These are phyloP conservation scores for Oryza punctata DNA, from an alignment of 176 grass and related monocot species.

Conservation along the genomic window DNA sequence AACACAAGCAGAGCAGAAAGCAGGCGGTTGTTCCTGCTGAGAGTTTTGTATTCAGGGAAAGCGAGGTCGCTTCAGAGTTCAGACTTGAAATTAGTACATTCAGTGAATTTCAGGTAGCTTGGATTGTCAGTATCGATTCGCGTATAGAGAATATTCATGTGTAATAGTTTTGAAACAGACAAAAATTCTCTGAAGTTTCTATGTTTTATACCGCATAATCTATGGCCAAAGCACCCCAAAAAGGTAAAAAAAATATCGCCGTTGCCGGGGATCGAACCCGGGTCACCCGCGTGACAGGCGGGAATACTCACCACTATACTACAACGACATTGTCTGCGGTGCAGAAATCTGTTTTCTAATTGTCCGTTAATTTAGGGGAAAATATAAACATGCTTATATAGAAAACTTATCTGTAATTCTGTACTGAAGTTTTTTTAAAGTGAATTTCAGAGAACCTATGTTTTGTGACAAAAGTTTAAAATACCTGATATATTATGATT, in stretches of 20 bases:
- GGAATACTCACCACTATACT: conserved; percentile 98
- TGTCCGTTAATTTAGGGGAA: no score
- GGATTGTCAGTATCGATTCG: background rate
- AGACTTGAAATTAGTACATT: background rate
- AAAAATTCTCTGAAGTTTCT: background rate
- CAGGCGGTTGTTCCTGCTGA: conserved; percentile 68
- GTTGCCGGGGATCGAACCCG: conserved; percentile 99
- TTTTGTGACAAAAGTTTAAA: no score
- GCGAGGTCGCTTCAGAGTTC: background rate
- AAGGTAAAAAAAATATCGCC: background rate
- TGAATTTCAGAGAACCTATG: no score
- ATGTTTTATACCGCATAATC: background rate
- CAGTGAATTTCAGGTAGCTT: background rate
- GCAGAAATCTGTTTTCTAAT: no score
- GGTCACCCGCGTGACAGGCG: conserved; percentile 92
- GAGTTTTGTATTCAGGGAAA: background rate
- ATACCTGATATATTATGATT: no score
- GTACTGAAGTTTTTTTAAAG: no score
- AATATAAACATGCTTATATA: no score
- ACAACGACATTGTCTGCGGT: background rate
- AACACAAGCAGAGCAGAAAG: conserved; percentile 40
- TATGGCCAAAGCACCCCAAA: no score
- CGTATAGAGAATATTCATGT: background rate
- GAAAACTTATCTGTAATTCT: no score
- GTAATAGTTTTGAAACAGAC: background rate